Percentiles rank a stretch among this genome's conserved stretches.
These are phyloP conservation scores for Chenopodium quinoa DNA, from an alignment of 148 eudicot species.

Conservation along the genomic window DNA sequence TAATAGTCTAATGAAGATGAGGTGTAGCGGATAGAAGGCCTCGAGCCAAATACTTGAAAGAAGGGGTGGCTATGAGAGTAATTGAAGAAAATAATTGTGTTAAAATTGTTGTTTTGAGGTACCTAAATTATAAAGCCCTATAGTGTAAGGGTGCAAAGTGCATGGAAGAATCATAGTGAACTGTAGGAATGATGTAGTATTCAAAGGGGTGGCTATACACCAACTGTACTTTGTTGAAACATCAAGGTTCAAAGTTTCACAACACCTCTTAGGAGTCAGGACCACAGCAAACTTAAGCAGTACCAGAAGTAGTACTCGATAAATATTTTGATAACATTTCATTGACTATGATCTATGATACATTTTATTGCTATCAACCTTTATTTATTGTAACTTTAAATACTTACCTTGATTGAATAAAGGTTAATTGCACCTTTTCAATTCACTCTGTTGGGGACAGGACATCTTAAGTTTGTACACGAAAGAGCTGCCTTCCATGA, in stretches of 20 bases:
- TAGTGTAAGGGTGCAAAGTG: not conserved
- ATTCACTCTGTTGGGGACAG: conserved; percentile 35
- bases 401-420: not conserved
- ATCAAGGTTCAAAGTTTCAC: too few relatives aligned
- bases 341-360: not conserved
- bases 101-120: not conserved
- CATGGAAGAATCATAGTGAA: not conserved
- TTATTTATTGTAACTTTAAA: not conserved
- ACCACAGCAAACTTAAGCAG: not conserved
- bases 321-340: not conserved
- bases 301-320: not conserved
- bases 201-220: not conserved
- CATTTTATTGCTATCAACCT: not conserved
- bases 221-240: not conserved
- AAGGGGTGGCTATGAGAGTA: not conserved
- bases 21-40: not conserved
- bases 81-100: not conserved
- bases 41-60: not conserved
- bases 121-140: not conserved
- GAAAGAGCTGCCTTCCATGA: conserved; percentile 84
- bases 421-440: not conserved
- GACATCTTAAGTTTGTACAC: conserved; percentile 55
- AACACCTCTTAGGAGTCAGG: not conserved
- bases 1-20: not conserved
- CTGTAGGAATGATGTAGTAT: not conserved